These are phyloP conservation scores for Thermomyces lanuginosus DNA, from an alignment of 2,329 filamentous ascomycete genomes.

Conservation along the genomic window DNA sequence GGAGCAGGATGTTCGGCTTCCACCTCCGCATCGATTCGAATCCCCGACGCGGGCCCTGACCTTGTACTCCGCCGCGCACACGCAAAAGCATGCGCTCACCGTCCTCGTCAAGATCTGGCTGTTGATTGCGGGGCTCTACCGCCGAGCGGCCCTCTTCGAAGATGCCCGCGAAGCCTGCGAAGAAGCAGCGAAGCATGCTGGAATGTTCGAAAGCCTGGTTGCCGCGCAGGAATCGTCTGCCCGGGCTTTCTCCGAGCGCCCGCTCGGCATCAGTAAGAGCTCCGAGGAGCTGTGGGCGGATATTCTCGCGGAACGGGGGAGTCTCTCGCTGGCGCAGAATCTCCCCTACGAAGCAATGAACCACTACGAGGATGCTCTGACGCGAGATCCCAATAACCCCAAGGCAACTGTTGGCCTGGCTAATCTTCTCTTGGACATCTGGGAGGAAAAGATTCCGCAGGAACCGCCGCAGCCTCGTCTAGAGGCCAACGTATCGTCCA, in stretches of 20 bases:
- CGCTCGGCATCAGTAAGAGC: slow-evolving; percentile 68
- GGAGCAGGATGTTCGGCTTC: slow-evolving; percentile 25
- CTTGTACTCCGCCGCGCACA: slow-evolving; percentile 34
- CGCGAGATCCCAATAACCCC: slow-evolving; percentile 63
- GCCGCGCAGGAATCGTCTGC: slow-evolving; percentile 45
- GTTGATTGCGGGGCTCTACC: slow-evolving; percentile 75
- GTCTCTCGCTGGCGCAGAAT: slow-evolving; percentile 46
- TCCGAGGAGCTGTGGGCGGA: slow-evolving; percentile 75
- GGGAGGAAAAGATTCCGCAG: slow-evolving; percentile 36
- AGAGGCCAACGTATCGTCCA: slow-evolving; percentile 12
- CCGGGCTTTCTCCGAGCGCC: slow-evolving; percentile 44
- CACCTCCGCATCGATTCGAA: slow-evolving; percentile 20
- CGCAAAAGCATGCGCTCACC: slow-evolving; percentile 39
- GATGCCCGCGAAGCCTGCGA: slow-evolving; percentile 64
- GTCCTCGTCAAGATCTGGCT: slow-evolving; percentile 71
- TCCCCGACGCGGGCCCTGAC: slow-evolving; percentile 29
- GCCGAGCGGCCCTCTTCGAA: slow-evolving; percentile 60
- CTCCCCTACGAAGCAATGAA: slow-evolving; percentile 52
- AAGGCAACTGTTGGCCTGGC: slow-evolving; percentile 67
- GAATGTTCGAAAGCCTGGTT: slow-evolving; percentile 52
- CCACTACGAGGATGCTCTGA: slow-evolving; percentile 68
- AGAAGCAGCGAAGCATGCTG: slow-evolving; percentile 65
- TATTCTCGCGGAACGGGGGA: slow-evolving; percentile 60
- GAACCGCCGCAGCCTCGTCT: slow-evolving; percentile 18
- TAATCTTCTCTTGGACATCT: slow-evolving; percentile 73